Conservation (phyloP, 148 eudicot genomes). For the Camellia japonica region DNA sequence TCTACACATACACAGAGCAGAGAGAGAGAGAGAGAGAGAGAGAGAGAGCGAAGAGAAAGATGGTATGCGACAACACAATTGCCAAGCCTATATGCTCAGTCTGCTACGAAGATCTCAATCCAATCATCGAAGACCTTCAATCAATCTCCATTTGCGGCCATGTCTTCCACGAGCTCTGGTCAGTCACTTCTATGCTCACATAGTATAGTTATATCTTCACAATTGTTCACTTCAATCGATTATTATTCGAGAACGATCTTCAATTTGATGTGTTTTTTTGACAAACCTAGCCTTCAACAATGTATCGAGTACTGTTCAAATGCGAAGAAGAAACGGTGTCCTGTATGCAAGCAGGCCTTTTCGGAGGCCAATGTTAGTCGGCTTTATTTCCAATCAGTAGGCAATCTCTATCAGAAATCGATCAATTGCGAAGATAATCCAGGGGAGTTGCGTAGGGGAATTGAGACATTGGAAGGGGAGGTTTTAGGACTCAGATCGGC, state of each 20-base stretch:
- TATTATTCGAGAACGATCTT: not conserved
- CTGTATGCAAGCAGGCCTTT: slow-evolving; percentile 82
- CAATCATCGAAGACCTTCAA: slow-evolving; percentile 83
- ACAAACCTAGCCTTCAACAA: slow-evolving; percentile 44
- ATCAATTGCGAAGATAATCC: slow-evolving; percentile 29
- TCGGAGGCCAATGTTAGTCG: slow-evolving; percentile 50
- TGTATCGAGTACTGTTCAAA: slow-evolving; percentile 78
- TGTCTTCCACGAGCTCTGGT: slow-evolving; percentile 89
- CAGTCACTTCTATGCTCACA: not conserved
- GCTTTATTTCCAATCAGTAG: slow-evolving; percentile 79
- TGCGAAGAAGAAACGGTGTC: slow-evolving; percentile 67
- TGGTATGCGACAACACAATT: slow-evolving; percentile 29
- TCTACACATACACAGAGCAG: not conserved
- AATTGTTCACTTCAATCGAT: not conserved
- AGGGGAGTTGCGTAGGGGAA: slow-evolving; percentile 52
- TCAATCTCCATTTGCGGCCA: slow-evolving; percentile 85
- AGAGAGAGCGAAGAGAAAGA: slow-evolving; percentile 14
- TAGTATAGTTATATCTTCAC: no score
- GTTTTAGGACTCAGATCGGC: slow-evolving; percentile 47
- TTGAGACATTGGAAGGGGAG: slow-evolving; percentile 60
- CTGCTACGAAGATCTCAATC: slow-evolving; percentile 86
- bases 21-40: not conserved
- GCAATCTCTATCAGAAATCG: slow-evolving; percentile 45
- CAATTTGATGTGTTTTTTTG: slow-evolving; percentile 10
- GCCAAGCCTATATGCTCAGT: slow-evolving; percentile 79